A percentile compares a stretch with the other conserved stretches of the same genome.
These are phyloP conservation scores for Cercospora nicotianae DNA, from an alignment of 2,329 filamentous ascomycete genomes.

Conservation along the genomic window DNA sequence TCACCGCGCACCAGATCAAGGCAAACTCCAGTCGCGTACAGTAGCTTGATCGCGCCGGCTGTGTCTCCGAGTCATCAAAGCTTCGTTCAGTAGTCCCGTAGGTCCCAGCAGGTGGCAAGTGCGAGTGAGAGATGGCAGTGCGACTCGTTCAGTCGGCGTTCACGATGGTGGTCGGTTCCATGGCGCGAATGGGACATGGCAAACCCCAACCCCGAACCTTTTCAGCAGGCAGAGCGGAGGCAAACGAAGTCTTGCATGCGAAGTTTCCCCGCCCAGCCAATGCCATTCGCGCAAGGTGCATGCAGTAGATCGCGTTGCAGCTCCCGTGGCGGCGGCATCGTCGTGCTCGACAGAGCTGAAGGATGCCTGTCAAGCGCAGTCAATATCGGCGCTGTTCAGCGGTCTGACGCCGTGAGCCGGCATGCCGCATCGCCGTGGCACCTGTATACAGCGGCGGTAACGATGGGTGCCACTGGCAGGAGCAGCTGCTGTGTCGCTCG, in stretches of 20 bases:
- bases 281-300: neutral
- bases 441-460: too few relatives aligned
- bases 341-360: neutral
- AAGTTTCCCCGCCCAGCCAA: conserved; percentile 3
- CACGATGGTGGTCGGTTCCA: neutral
- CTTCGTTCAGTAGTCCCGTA: neutral
- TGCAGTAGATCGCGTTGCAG: conserved; percentile 1
- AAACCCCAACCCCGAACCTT: neutral
- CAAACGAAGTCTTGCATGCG: neutral
- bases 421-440: conserved; percentile 1
- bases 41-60: neutral
- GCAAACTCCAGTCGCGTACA: neutral
- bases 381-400: neutral
- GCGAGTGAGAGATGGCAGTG: neutral
- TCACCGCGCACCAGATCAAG: neutral
- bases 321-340: neutral
- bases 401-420: neutral
- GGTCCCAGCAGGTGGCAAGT: neutral
- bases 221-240: conserved; percentile 1
- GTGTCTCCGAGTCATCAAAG: neutral
- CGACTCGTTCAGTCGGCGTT: neutral
- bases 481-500: neutral
- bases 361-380: neutral
- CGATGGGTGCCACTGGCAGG: neutral
- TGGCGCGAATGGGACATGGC: neutral